Evolutionary conservation across 163 green algal genomes (phyloP).

Genomic region (Chloroidium sp.): DNA sequence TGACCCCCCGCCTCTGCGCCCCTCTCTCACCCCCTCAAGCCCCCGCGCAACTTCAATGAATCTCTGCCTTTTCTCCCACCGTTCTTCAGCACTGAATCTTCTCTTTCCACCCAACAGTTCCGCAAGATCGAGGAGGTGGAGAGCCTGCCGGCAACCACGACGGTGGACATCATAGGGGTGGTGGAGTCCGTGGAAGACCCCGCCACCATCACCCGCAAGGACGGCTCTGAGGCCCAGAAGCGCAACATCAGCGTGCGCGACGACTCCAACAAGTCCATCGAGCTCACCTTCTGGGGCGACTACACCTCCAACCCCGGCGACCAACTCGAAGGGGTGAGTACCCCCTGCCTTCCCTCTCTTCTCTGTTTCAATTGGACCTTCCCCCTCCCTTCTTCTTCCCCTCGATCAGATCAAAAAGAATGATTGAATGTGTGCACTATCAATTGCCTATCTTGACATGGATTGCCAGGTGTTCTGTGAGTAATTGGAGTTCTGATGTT

Average conservation of each 20-base stretch:
- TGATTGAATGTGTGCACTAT: too few relatives aligned
- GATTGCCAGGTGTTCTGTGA: too few relatives aligned
- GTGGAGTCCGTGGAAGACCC: slow-evolving; percentile 56
- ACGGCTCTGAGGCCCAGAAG: slow-evolving; percentile 70
- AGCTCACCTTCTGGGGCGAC: slow-evolving; percentile 82
- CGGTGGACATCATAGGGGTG: slow-evolving; percentile 84
- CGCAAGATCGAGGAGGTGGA: slow-evolving; percentile 56
- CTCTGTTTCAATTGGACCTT: background rate
- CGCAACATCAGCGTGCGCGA: slow-evolving; percentile 68
- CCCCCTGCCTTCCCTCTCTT: background rate
- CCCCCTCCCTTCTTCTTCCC: too few relatives aligned
- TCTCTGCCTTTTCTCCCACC: too few relatives aligned
- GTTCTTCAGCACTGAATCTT: too few relatives aligned
- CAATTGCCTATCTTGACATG: too few relatives aligned
- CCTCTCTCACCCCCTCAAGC: too few relatives aligned
- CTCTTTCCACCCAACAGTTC: slow-evolving; percentile 46
- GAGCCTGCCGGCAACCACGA: slow-evolving; percentile 40
- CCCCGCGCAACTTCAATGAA: too few relatives aligned
- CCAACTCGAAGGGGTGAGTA: slow-evolving; percentile 45
- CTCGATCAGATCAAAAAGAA: too few relatives aligned
- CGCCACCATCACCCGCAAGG: slow-evolving; percentile 48
- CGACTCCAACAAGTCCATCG: slow-evolving; percentile 30
- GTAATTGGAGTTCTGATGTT: too few relatives aligned
- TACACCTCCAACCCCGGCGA: slow-evolving; percentile 50
- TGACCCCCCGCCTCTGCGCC: too few relatives aligned